phyloP scores from a whole-genome alignment of 1,284 basidiomycete species.

The Ustilago nuda region DNA sequence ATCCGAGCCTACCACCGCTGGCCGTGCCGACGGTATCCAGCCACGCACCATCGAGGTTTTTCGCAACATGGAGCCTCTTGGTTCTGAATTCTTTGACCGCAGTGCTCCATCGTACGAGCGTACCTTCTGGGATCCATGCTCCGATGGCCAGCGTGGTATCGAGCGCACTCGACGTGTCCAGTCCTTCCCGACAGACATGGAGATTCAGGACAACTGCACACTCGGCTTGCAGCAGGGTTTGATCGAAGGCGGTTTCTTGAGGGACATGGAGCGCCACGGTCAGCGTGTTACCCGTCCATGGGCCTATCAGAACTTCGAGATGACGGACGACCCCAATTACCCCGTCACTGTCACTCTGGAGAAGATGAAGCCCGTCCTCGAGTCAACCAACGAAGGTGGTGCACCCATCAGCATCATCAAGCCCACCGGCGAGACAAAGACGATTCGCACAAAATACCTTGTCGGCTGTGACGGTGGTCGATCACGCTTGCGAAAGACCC shows the following conservation, averaged over 20 bases:
- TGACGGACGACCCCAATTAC: slow-evolving; percentile 46
- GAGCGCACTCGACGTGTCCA: slow-evolving; percentile 69
- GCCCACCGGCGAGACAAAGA: slow-evolving; percentile 62
- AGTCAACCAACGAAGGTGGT: slow-evolving; percentile 56
- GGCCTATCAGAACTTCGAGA: slow-evolving; percentile 58
- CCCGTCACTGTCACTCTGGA: slow-evolving; percentile 63
- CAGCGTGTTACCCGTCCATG: slow-evolving; percentile 67
- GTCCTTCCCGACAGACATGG: slow-evolving; percentile 71
- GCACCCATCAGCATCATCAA: slow-evolving; percentile 59
- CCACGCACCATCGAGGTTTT: slow-evolving; percentile 76
- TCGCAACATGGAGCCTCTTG: slow-evolving; percentile 68
- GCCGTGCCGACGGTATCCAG: slow-evolving; percentile 70
- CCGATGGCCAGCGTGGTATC: slow-evolving; percentile 64
- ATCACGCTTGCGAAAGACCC: slow-evolving; percentile 66
- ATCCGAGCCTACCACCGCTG: slow-evolving; percentile 69
- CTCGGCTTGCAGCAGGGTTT: slow-evolving; percentile 71
- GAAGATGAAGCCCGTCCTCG: slow-evolving; percentile 61
- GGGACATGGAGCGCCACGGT: slow-evolving; percentile 69
- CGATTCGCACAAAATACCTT: slow-evolving; percentile 70
- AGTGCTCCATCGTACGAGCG: slow-evolving; percentile 69
- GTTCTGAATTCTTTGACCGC: slow-evolving; percentile 61
- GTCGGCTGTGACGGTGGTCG: slow-evolving; percentile 70
- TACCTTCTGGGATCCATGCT: slow-evolving; percentile 70
- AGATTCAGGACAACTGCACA: slow-evolving; percentile 70
- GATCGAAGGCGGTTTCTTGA: slow-evolving; percentile 70